These are phyloP conservation scores for Pyronema domesticum DNA, from an alignment of 495 filamentous ascomycete species.

Conservation along the genomic window DNA sequence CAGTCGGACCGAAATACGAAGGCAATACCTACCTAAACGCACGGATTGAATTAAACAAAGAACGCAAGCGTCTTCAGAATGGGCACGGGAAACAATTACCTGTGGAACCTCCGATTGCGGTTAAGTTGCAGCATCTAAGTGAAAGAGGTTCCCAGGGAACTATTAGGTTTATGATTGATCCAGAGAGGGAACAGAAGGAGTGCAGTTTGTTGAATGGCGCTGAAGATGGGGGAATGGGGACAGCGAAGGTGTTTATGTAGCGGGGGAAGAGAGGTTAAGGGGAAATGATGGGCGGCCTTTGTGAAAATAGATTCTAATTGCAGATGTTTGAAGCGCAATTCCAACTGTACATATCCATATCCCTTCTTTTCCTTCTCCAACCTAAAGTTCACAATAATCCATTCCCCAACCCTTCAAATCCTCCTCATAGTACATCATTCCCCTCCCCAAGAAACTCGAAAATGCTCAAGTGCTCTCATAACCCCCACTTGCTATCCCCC, in stretches of 20 bases:
- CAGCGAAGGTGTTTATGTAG: background rate
- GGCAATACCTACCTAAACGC: slow-evolving; percentile 62
- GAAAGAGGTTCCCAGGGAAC: slow-evolving; percentile 54
- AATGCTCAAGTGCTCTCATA: too few species aligned
- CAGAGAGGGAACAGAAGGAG: slow-evolving; percentile 55
- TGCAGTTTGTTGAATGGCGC: slow-evolving; percentile 37
- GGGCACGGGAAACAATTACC: slow-evolving; percentile 27
- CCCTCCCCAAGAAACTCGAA: too few species aligned
- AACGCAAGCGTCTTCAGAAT: slow-evolving; percentile 31
- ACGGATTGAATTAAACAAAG: slow-evolving; percentile 70
- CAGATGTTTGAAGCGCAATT: too few species aligned
- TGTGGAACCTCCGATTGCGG: slow-evolving; percentile 23
- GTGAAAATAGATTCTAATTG: background rate
- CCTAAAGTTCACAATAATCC: too few species aligned
- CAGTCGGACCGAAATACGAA: slow-evolving; percentile 50
- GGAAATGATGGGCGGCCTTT: background rate
- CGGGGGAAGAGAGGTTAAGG: background rate
- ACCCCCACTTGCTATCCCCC: too few species aligned
- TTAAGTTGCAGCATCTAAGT: slow-evolving; percentile 22
- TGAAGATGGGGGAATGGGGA: slow-evolving; percentile 3
- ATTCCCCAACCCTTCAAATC: too few species aligned
- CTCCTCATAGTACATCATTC: too few species aligned
- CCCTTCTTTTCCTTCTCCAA: too few species aligned
- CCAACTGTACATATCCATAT: too few species aligned
- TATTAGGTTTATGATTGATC: slow-evolving; percentile 78